Percentiles rank a stretch among this genome's conserved stretches.
These are phyloP conservation scores for Mortierella claussenii DNA, from an alignment of 192 early-diverging fungal species.

Conservation along the genomic window DNA sequence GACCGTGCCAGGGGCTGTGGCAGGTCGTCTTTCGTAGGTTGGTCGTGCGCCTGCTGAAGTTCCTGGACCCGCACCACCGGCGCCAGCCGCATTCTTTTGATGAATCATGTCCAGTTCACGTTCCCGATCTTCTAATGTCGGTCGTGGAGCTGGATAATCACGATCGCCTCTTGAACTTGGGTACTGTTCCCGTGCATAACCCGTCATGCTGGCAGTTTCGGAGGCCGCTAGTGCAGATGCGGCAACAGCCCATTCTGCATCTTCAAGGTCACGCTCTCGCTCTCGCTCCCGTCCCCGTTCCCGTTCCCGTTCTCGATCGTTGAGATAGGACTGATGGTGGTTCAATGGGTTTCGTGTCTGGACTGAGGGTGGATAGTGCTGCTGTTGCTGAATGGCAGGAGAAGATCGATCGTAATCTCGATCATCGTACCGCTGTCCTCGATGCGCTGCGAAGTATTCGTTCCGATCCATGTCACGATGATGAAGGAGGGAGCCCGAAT, in stretches of 20 bases:
- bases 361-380: slow-evolving; percentile 34
- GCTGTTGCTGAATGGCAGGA: slow-evolving; percentile 18
- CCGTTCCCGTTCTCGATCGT: too few relatives aligned
- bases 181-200: slow-evolving; percentile 45
- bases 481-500: slow-evolving; percentile 32
- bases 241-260: slow-evolving; percentile 36
- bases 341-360: slow-evolving; percentile 22
- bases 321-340: not conserved
- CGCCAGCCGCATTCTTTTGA: slow-evolving; percentile 18
- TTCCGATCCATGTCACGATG: slow-evolving; percentile 7
- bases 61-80: too few relatives aligned
- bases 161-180: slow-evolving; percentile 28
- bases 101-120: slow-evolving; percentile 30
- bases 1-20: slow-evolving; percentile 29
- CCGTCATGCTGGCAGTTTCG: slow-evolving; percentile 7
- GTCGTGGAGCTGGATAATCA: slow-evolving; percentile 25
- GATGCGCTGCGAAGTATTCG: slow-evolving; percentile 22
- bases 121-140: slow-evolving; percentile 40
- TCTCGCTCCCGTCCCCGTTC: not conserved
- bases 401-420: slow-evolving; percentile 33
- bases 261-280: slow-evolving; percentile 19
- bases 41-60: slow-evolving; percentile 12
- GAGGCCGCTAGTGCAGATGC: slow-evolving; percentile 2
- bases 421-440: slow-evolving; percentile 30
- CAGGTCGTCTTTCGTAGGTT: slow-evolving; percentile 17